Evolutionary conservation across 1,284 basidiomycete genomes (phyloP), one percentile per base, ranked within the genome.

Genomic region (Cryptococcus hybrid): DNA sequence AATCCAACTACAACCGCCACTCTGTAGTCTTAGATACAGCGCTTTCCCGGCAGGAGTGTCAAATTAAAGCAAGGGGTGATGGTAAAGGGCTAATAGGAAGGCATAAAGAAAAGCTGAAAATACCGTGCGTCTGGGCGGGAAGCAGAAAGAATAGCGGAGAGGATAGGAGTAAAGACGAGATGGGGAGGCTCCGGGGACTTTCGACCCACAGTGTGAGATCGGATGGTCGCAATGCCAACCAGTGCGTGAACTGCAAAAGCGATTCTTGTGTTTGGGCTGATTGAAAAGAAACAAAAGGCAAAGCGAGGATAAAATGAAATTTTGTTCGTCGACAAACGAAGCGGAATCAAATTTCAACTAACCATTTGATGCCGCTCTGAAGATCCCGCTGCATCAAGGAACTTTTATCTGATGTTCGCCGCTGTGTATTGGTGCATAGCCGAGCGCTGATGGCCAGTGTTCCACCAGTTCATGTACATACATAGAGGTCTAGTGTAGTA

Each of bases 181-280:
- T 48, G 51, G 46, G 60, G 59, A 68, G 59, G 71, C 74, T 76
- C 74, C 74, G 74, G 74, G 72, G 74, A 76, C 74, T 76, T 76
- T 76, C 66, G 65, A 52, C 74, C 74, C 69, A 74, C 74, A 76
- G 74, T 68, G 46, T 39, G 62, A 69, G 53, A 42, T 49, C 35
- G 56, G 65, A 52, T 57, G 58, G 51, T 39, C 55, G 15, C 7
- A 36, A 36, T 24, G 55, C 57, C 62, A 61, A 47, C 61, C 47
- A 47, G 71, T 73, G 34, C 62, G 72, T 70, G 61, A 68, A 65
- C 11, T 72, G 74, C 73, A 55, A 67, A 54, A 66, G 68, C 72
- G 74, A 74, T 76, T 76, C 69, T 71, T 75, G 72, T 68, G 66
- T 62, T 67, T 60, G 58, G 48, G 58, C 39, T 56, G 46, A 60